Base-by-base conservation (phyloP, 805 yeast genomes). In the Yarrowia hollandica region DNA sequence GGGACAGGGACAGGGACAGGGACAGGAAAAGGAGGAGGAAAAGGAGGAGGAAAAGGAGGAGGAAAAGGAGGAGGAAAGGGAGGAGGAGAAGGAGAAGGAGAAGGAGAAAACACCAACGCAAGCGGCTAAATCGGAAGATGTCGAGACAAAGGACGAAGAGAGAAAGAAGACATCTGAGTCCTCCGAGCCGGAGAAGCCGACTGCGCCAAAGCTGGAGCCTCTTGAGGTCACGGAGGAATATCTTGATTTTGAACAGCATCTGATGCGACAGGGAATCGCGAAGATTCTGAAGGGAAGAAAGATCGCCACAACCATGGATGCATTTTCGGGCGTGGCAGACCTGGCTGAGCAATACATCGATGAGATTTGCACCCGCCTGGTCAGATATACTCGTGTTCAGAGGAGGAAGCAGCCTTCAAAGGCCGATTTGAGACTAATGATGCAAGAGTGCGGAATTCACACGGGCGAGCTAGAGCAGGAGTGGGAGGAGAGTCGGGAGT, bases 281-380 rank as follows among this genome's bases (percentile, higher is more conserved):
- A 66, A 66, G 28, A 60, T 66, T 10, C 41, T 66, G 21, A 67
- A 62, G 16, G 64, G 68, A 21, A 60, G 57, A 21, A 61, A 62
- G 33, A 62, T 66, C 19, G 33, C 46, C 12, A 44, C 61, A 6
- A 59, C 64, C 19, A 39, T 62, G 21, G 67, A 64, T 22, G 64
- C 71, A 22, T 67, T 70, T 33, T 71, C 70, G 46, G 64, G 64
- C 60, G 41, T 72, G 11, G 64, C 67, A 1, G 30, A 62, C 21
- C 66, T 70, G n/a, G 73, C 74, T n/a, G 75, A 72, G 63, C 54
- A 60, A 48, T 64, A 67, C 28, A 61, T 72, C 65, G 57, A 61
- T 25, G 64, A 64, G 59, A 61, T 71, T 15, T 63, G 62, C 38
- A 30, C 65, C 7, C 63, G 64, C 28, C 61, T 74, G 33, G 68